Evolutionary conservation across 352 stramenopile species (phyloP), one percentile per base, ranked within the genome.

Genomic region (Globisporangium cystogenes): DNA sequence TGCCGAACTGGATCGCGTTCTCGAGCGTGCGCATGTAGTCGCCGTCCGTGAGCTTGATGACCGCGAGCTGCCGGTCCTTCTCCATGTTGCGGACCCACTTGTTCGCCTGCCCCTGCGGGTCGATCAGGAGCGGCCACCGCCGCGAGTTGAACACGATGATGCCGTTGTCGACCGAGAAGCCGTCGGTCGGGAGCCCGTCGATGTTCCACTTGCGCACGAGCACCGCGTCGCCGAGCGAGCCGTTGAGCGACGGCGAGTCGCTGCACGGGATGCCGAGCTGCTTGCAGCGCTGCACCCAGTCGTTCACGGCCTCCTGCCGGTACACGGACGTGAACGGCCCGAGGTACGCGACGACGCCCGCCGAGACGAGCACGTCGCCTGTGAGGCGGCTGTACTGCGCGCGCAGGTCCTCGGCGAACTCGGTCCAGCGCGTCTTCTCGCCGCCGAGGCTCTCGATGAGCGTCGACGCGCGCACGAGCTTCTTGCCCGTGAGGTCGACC

Each of bases 1-100:
- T 87, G 20, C 93, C 93, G 53, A 98, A 97, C 63, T 97, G 91
- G 18, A 98, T 80, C 4, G 88, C 69, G 51, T 97, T 97, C 64
- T 98, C 92, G 10, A 98, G 59, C 7, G 86, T 96, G 12, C 90
- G 79, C 70, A 97, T 86, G 64, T 97, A 98, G 55, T 97, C 89
- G n/a, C 64, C 74, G 53, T 97, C 87, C 7, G 88, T 97, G 48
- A 97, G 73, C 60, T 98, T 98, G 63, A 98, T 97, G 10, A 98
- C 88, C 7, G 93, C 82, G 37, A 98, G 74, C 48, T 92, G 81
- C 36, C 86, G 86, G 6, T 90, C 74, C 39, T 85, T 82, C 55
- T 98, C 93, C 84, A 98, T 97, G 46, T 97, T 97, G 18, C 90
- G 85, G 42, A 98, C 95, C 94, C 94, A 98, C 64, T 97, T 97